phyloP scores from a whole-genome alignment of 2,329 filamentous ascomycete species.

The Simplicillium sp. region DNA sequence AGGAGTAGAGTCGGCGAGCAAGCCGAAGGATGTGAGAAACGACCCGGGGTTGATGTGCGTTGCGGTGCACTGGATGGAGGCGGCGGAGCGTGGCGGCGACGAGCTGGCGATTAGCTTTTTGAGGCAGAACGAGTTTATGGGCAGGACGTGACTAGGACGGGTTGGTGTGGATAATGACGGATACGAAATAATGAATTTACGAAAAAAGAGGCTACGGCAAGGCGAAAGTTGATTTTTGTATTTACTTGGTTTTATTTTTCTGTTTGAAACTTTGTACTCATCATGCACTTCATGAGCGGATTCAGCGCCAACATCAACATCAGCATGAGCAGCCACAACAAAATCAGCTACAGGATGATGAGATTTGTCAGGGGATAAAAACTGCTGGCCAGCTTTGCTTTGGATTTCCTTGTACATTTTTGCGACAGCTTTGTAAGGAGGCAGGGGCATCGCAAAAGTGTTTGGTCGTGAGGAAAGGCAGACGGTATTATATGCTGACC shows the following conservation, averaged over 20 bases:
- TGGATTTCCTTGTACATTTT: not conserved
- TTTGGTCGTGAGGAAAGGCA: not conserved
- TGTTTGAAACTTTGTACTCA: not conserved
- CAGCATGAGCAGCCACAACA: no score
- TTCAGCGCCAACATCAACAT: no score
- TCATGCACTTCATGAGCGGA: not conserved
- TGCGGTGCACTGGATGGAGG: conserved; percentile 95
- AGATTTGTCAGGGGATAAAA: conserved; percentile 4
- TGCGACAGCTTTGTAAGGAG: not conserved
- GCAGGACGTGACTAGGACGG: no score
- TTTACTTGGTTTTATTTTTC: no score
- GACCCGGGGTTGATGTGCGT: conserved; percentile 88
- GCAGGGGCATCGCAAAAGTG: not conserved
- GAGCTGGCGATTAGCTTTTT: conserved; percentile 74
- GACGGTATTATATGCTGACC: no score
- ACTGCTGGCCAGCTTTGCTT: conserved; percentile 2
- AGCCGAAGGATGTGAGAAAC: conserved; percentile 48
- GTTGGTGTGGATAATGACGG: no score
- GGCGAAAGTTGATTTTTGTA: no score
- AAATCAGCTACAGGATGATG: not conserved
- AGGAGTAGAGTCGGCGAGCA: conserved; percentile 16
- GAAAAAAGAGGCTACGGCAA: no score
- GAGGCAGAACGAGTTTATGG: conserved; percentile 43
- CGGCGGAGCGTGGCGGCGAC: conserved; percentile 78
- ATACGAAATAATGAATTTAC: no score